A percentile compares a stretch with the other conserved stretches of the same genome.
Evolutionary conservation across 441 rosid species (phyloP).

Genomic region (Hura crepitans): DNA sequence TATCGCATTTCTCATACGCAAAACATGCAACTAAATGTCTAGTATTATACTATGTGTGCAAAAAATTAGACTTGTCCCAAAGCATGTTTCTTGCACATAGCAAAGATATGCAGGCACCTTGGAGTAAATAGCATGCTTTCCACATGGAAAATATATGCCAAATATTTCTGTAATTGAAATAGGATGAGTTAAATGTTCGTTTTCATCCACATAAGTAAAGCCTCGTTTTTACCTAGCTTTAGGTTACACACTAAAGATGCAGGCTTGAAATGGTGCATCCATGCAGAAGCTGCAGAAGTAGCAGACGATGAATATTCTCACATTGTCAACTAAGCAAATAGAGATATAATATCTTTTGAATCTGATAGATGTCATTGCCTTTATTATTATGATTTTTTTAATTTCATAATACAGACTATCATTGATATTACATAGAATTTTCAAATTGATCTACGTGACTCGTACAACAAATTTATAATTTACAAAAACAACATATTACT

Average conservation of each 20-base stretch:
- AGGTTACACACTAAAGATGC: neutral
- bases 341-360: neutral
- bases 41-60: too few relatives aligned
- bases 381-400: neutral
- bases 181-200: neutral
- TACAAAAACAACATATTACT: slow-evolving; percentile 7
- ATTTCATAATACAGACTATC: neutral
- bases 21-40: too few relatives aligned
- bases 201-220: neutral
- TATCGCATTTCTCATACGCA: too few relatives aligned
- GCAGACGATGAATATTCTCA: neutral
- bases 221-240: neutral
- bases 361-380: neutral
- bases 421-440: neutral
- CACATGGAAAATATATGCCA: too few relatives aligned
- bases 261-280: neutral
- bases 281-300: neutral
- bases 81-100: neutral
- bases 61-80: neutral
- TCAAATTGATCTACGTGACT: neutral
- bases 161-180: neutral
- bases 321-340: neutral
- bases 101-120: too few relatives aligned
- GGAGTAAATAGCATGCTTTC: too few relatives aligned
- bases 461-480: neutral